These are phyloP conservation scores for Dryas octopetala DNA, from an alignment of 306 rosid genomes.

Conservation along the genomic window DNA sequence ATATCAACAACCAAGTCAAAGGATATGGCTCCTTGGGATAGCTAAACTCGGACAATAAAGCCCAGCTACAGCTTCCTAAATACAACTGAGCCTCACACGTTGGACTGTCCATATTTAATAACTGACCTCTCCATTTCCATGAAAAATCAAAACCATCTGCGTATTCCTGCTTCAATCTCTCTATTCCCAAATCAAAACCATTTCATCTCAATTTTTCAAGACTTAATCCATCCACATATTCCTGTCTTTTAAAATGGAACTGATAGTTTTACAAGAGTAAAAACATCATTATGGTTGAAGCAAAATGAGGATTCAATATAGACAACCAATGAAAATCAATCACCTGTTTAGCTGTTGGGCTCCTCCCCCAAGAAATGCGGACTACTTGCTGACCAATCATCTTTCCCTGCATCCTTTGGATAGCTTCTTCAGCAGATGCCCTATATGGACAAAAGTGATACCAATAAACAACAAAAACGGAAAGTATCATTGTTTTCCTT, in stretches of 20 bases:
- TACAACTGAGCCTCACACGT: no score
- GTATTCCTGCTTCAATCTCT: no score
- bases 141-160: no score
- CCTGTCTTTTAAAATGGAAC: neutral
- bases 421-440: conserved; percentile 83
- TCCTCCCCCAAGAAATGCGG: conserved; percentile 82
- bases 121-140: no score
- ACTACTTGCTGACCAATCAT: conserved; percentile 77
- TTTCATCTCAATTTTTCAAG: neutral
- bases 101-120: no score
- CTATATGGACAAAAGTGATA: conserved; percentile 38
- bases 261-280: neutral
- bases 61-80: no score
- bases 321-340: conserved; percentile 16
- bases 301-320: neutral
- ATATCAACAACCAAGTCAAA: no score
- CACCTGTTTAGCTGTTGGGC: conserved; percentile 79
- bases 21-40: neutral
- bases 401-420: conserved; percentile 88
- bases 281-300: neutral
- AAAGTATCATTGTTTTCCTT: neutral
- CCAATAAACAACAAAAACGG: conserved; percentile 1
- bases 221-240: neutral
- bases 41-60: no score
- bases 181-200: neutral